Evolutionary conservation across 768 basidiomycete species (phyloP), one percentile per base, ranked within the genome.

Genomic region (Phylloporus sp.): DNA sequence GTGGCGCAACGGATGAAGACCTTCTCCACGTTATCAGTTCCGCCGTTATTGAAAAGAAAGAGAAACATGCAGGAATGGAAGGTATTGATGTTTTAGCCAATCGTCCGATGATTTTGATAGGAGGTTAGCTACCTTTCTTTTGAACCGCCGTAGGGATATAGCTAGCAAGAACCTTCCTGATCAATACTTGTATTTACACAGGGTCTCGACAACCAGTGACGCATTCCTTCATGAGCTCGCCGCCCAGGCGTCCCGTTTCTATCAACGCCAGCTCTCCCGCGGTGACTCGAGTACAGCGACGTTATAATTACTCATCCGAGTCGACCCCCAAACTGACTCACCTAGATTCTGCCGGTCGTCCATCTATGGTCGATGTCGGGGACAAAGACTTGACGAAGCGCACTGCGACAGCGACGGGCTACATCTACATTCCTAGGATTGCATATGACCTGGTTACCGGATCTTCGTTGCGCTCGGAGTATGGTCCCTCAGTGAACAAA

Each of bases 61-160:
- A 82, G 66, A 91, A 86, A 60, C 91, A 94, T 62, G 87, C 82
- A 34, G 88, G 84, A 34, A 91, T 91, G 90, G 84, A 87, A 62
- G 77, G 80, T 52, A 88, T 91, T 52, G 82, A 91, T 65, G 85
- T 86, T 49, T 67, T 80, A 36, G 80, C 80, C 41, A 93, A 92
- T 71, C 76, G 88, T 45, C 88, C 91, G 11, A 95, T 95, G 91
- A 94, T 94, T 56, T 73, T 91, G 54, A 95, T 95, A 69, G 93
- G 92, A 71, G 92, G 92, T 85, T 95, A 80, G 88, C 80, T 81
- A 64, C 67, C 66, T 72, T 56, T 59, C 47, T 64, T 58, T 53
- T 52, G 59, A 53, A 47, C 39, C n/a, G 39, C 35, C 36, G 51
- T 57, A 58, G 50, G 36, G 34, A 59, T 55, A 56, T 45, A 57